Percentiles rank a stretch among this genome's conserved stretches.
These are phyloP conservation scores for Bipolaris victoriae DNA, from an alignment of 2,329 filamentous ascomycete species.

Conservation along the genomic window DNA sequence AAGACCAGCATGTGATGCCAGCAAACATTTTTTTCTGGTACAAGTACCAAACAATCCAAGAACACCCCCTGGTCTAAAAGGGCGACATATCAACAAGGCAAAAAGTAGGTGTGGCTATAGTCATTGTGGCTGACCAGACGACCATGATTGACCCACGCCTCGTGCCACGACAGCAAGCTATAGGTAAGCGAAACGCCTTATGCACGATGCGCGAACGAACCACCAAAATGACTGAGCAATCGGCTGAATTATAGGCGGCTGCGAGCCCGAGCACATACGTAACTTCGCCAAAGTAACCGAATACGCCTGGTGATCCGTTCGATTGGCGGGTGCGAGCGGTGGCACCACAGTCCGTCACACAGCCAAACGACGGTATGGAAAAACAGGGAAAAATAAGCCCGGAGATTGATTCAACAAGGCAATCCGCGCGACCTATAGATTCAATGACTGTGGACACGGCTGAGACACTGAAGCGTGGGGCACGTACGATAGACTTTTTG, in stretches of 20 bases:
- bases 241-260: constrained; percentile 2
- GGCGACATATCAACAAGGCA: not conserved
- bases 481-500: not conserved
- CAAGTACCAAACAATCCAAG: constrained; percentile 5
- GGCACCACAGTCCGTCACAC: constrained; percentile 1
- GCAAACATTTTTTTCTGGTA: constrained; percentile 9
- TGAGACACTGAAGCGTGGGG: not conserved
- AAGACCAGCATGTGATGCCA: constrained; percentile 16
- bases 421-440: not conserved
- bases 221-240: constrained; percentile 9
- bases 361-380: constrained; percentile 2
- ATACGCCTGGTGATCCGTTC: constrained; percentile 1
- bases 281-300: constrained; percentile 1
- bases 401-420: not conserved
- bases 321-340: not conserved
- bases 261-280: constrained; percentile 3
- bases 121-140: constrained; percentile 9
- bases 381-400: not conserved
- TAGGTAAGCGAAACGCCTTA: constrained; percentile 8
- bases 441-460: not conserved
- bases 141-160: constrained; percentile 9
- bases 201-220: constrained; percentile 6
- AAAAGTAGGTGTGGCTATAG: constrained; percentile 10
- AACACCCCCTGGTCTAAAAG: not conserved
- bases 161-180: constrained; percentile 3